Conservation (phyloP, 441 rosid genomes). For the Pelargonium myrrhifolium region DNA sequence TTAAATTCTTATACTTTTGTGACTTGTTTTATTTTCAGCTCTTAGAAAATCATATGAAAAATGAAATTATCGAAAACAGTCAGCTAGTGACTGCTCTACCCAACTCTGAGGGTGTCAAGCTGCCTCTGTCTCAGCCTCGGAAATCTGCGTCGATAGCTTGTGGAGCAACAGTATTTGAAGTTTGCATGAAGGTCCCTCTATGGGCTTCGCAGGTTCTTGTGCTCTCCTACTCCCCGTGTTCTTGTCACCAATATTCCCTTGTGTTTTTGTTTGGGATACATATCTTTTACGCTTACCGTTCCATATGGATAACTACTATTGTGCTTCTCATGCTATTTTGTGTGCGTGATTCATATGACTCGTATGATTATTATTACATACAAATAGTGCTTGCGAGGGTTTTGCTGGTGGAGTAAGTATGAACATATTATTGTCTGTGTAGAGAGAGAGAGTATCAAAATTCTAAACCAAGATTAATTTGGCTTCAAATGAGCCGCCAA, state of each 20-base stretch:
- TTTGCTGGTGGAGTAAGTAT: too few relatives aligned
- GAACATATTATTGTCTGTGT: too few relatives aligned
- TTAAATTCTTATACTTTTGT: neutral
- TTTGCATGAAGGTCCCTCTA: conserved; percentile 3
- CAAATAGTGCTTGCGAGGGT: too few relatives aligned
- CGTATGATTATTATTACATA: too few relatives aligned
- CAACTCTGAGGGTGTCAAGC: neutral
- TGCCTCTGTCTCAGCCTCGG: conserved; percentile 2
- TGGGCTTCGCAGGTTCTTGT: conserved; percentile 1
- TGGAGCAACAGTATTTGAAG: conserved; percentile 6
- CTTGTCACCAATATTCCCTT: neutral
- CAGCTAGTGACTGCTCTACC: neutral
- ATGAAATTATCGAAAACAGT: conserved; percentile 2
- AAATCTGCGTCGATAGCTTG: neutral
- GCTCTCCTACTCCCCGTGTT: neutral
- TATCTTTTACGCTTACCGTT: too few relatives aligned
- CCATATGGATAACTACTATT: too few relatives aligned
- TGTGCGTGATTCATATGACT: too few relatives aligned
- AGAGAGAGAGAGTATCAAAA: too few relatives aligned
- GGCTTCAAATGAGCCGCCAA: too few relatives aligned
- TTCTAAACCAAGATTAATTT: too few relatives aligned
- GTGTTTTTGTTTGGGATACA: too few relatives aligned
- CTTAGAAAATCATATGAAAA: conserved; percentile 4
- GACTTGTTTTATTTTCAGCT: neutral
- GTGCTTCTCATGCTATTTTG: too few relatives aligned